Evolutionary conservation across 176 grass and related monocot species (phyloP).

Genomic region (Typha latifolia): DNA sequence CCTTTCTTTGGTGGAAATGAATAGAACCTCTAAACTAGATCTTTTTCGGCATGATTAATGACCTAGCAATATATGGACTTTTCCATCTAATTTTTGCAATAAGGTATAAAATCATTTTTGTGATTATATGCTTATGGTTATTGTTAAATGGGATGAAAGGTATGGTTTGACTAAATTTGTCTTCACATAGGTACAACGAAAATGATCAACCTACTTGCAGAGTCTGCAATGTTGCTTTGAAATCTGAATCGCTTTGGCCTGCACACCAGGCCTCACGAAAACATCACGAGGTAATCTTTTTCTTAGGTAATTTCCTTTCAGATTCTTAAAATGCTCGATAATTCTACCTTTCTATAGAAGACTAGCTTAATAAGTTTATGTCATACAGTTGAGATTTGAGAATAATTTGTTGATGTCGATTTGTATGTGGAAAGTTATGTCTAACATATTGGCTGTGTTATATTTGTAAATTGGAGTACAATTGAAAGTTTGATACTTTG

Average conservation of each 20-base stretch:
- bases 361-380: background rate
- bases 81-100: background rate
- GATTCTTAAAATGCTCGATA: background rate
- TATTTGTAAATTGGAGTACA: too few species aligned
- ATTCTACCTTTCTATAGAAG: background rate
- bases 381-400: too few species aligned
- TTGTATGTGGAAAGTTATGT: too few species aligned
- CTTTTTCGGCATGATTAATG: too few species aligned
- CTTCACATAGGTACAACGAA: constrained; percentile 73
- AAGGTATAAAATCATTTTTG: background rate
- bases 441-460: too few species aligned
- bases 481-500: too few species aligned
- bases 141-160: background rate
- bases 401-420: too few species aligned
- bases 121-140: background rate
- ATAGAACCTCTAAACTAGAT: too few species aligned
- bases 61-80: background rate
- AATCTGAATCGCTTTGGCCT: constrained; percentile 93
- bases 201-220: constrained; percentile 80
- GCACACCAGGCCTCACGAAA: constrained; percentile 90
- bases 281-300: constrained; percentile 72
- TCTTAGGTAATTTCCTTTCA: background rate
- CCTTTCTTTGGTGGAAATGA: too few species aligned
- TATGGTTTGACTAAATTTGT: background rate
- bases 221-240: constrained; percentile 76